These are phyloP conservation scores for Exophiala phaeomuriformis DNA, from an alignment of 2,329 filamentous ascomycete species.

Conservation along the genomic window DNA sequence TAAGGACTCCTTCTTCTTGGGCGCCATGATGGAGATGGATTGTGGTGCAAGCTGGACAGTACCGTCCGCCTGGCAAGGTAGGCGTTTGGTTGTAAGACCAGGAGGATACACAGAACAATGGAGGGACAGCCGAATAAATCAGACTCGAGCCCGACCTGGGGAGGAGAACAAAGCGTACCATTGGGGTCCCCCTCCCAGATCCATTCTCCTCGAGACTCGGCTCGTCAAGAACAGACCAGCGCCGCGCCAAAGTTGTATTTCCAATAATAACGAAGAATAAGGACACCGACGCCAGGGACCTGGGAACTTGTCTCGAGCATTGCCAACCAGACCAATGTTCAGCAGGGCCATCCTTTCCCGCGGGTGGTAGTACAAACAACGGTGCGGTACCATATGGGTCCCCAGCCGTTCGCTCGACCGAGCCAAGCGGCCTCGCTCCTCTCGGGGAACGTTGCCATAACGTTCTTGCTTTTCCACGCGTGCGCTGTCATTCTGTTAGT, in stretches of 20 bases:
- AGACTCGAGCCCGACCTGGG: not conserved
- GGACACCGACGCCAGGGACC: not conserved
- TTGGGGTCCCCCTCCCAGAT: not conserved
- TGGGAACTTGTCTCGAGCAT: not conserved
- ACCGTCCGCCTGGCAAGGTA: not conserved
- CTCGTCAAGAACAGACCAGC: not conserved
- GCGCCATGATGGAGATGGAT: constrained; percentile 16
- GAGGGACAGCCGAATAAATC: not conserved
- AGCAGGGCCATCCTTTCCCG: not conserved
- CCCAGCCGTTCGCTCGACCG: not conserved
- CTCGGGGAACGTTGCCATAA: not conserved
- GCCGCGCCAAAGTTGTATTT: not conserved
- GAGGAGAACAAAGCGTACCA: not conserved
- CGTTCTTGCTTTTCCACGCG: not conserved
- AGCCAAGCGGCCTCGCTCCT: not conserved
- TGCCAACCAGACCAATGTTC: not conserved
- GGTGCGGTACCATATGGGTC: not conserved
- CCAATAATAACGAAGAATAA: not conserved
- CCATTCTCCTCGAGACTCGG: not conserved
- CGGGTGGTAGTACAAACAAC: not conserved
- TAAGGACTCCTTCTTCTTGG: constrained; percentile 32
- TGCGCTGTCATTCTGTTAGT: not conserved
- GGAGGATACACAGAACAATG: not conserved
- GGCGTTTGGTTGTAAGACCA: not conserved
- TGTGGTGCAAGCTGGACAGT: not conserved